Evolutionary conservation across 1,284 basidiomycete species (phyloP), one percentile per base, ranked within the genome.

Genomic region (Xanthoconium separans): DNA sequence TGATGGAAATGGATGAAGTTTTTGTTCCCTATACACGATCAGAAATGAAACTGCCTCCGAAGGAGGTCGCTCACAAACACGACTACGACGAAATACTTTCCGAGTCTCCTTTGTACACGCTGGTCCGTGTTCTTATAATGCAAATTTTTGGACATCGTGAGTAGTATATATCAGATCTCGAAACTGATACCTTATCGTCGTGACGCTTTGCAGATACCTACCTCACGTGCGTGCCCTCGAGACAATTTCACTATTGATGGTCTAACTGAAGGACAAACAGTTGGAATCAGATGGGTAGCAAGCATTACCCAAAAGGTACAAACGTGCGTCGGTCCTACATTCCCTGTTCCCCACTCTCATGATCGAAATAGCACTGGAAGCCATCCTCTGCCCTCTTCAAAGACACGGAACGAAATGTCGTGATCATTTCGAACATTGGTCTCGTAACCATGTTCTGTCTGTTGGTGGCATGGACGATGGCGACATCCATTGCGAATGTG

Each of bases 281-380:
- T 27, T 49, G 47, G 47, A 49, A 49, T 18, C 39, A 49, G 40
- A 49, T 49, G 47, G 40, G 47, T 18, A 49, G 47, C 30, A 49
- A 27, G 15, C 39, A n/a, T 5, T 49, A 42, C 31, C 47, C 47
- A 6, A 42, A 49, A 27, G 47, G 47, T 16, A 49, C 47, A 24
- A 42, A 34, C 12, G 47, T 49, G 22, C 3, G 47, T 49, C 15
- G 22, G n/a, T 31, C 22, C 4, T 0, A 13, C 7, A 13, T 42
- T 7, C 15, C 40, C 30, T 6, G 16, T 33, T 42, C 15, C 16
- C 47, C 15, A 24, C 1, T 42, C 47, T 49, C 47, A 49, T 10
- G 18, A 31, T 30, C 30, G 13, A 33, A 13, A 42, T 42, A 49
- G 47, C 47, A 49, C n/a, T 49, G 47, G 47, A 42, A 49, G 13